These are phyloP conservation scores for Sisymbrium irio DNA, from an alignment of 345 rosid species.

Conservation along the genomic window DNA sequence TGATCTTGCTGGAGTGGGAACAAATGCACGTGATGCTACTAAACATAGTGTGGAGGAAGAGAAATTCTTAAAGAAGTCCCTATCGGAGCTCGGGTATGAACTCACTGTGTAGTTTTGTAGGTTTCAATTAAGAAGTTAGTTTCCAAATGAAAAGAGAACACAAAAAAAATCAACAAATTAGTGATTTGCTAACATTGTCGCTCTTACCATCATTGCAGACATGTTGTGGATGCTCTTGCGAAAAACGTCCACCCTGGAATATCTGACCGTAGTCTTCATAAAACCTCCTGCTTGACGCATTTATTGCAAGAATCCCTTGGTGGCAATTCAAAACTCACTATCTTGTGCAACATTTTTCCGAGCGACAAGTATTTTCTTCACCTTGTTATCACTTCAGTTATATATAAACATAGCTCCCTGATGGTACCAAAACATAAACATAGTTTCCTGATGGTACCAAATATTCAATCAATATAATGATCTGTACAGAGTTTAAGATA, in stretches of 20 bases:
- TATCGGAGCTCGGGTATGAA: conserved; percentile 84
- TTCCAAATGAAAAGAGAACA: background rate
- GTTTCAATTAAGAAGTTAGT: background rate
- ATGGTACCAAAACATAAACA: background rate
- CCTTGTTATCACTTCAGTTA: conserved; percentile 2
- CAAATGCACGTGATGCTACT: conserved; percentile 58
- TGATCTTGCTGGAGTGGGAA: conserved; percentile 90
- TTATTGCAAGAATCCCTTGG: conserved; percentile 87
- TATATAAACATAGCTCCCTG: conserved; percentile 1
- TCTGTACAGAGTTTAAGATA: background rate
- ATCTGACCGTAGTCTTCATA: conserved; percentile 46
- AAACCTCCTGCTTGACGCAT: conserved; percentile 71
- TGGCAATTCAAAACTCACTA: conserved; percentile 90
- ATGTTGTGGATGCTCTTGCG: conserved; percentile 61
- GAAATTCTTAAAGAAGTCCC: conserved; percentile 75
- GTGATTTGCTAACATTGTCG: background rate
- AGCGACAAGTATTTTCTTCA: conserved; percentile 52
- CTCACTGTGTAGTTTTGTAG: background rate
- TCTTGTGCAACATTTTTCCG: conserved; percentile 71
- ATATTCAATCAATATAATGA: background rate
- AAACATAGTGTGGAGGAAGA: conserved; percentile 63
- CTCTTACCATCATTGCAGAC: conserved; percentile 48
- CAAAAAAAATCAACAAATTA: background rate
- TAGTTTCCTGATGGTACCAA: conserved; percentile 9
- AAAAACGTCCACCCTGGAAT: conserved; percentile 45